A percentile compares a stretch with the other conserved stretches of the same genome.
phyloP scores from a whole-genome alignment of 2,329 filamentous ascomycete species.

The Bipolaris zeicola region DNA sequence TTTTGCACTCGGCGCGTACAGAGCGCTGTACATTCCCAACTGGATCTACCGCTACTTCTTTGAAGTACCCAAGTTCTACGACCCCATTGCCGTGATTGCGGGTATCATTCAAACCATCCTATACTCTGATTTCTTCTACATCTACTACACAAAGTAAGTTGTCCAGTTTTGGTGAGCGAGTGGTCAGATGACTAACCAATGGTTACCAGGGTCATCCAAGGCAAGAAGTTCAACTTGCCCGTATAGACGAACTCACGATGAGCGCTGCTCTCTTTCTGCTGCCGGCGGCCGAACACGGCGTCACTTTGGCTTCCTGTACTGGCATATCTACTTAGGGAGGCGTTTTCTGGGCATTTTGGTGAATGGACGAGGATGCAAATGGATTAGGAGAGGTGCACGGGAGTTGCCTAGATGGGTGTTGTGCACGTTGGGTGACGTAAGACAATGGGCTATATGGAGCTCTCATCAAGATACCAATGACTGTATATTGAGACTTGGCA shows the following conservation, averaged over 20 bases:
- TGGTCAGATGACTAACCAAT: neutral
- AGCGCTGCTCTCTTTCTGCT: conserved; percentile 8
- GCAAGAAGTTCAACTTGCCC: conserved; percentile 61
- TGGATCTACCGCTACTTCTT: conserved; percentile 92
- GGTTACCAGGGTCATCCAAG: conserved; percentile 55
- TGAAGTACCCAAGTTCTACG: conserved; percentile 71
- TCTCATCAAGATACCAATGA: conserved; percentile 5
- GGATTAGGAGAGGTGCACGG: neutral
- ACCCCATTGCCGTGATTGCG: conserved; percentile 86
- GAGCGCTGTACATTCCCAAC: conserved; percentile 96
- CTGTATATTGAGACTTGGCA: neutral
- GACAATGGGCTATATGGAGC: neutral
- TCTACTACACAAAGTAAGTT: conserved; percentile 90
- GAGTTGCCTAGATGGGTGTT: neutral
- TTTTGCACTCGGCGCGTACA: conserved; percentile 88
- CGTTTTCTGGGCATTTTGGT: conserved; percentile 9
- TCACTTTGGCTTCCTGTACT: conserved; percentile 10
- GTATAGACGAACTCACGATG: conserved; percentile 45
- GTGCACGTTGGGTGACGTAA: neutral
- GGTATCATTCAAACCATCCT: conserved; percentile 92
- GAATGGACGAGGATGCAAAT: neutral
- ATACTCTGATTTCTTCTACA: conserved; percentile 99
- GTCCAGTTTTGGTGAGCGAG: neutral
- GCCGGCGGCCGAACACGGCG: conserved; percentile 8
- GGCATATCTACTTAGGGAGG: conserved; percentile 10